phyloP scores from a whole-genome alignment of 2,329 filamentous ascomycete genomes.

The Sclerotinia sclerotiorum region DNA sequence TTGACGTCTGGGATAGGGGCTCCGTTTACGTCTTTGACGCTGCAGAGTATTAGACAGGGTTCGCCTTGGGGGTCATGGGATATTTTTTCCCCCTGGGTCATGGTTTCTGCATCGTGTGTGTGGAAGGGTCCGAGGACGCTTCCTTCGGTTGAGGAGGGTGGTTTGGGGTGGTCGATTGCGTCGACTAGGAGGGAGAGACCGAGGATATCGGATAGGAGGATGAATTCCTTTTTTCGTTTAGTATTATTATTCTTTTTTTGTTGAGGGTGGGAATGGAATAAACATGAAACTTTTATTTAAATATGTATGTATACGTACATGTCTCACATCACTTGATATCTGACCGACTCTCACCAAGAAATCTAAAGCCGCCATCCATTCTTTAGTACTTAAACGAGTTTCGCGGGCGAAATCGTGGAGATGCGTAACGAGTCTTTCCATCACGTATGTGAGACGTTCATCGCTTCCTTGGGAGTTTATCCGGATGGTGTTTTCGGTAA shows the following conservation, averaged over 20 bases:
- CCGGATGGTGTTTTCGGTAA: conserved; percentile 70
- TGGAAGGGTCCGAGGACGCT: conserved; percentile 82
- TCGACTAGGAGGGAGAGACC: conserved; percentile 80
- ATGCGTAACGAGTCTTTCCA: conserved; percentile 72
- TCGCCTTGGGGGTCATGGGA: conserved; percentile 68
- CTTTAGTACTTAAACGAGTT: conserved; percentile 70
- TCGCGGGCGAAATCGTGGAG: conserved; percentile 81
- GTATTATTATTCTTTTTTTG: too few relatives aligned
- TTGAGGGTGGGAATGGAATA: not conserved
- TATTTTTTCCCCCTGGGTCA: conserved; percentile 59
- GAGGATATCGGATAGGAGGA: conserved; percentile 76
- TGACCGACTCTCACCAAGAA: conserved; percentile 73
- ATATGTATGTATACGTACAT: conserved; percentile 49
- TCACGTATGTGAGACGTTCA: conserved; percentile 66
- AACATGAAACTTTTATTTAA: not conserved
- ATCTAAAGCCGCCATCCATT: conserved; percentile 73
- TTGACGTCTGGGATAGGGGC: conserved; percentile 64
- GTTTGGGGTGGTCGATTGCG: conserved; percentile 81
- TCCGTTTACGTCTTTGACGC: conserved; percentile 62
- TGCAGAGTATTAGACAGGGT: conserved; percentile 72
- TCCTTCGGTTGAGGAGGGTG: conserved; percentile 67
- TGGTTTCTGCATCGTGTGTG: conserved; percentile 68
- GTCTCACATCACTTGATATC: conserved; percentile 71
- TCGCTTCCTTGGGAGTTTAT: conserved; percentile 72
- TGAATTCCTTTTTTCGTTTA: conserved; percentile 61